Evolutionary conservation across 495 filamentous ascomycete genomes (phyloP), one percentile per base, ranked within the genome.

Genomic region (Penicillium antarcticum): DNA sequence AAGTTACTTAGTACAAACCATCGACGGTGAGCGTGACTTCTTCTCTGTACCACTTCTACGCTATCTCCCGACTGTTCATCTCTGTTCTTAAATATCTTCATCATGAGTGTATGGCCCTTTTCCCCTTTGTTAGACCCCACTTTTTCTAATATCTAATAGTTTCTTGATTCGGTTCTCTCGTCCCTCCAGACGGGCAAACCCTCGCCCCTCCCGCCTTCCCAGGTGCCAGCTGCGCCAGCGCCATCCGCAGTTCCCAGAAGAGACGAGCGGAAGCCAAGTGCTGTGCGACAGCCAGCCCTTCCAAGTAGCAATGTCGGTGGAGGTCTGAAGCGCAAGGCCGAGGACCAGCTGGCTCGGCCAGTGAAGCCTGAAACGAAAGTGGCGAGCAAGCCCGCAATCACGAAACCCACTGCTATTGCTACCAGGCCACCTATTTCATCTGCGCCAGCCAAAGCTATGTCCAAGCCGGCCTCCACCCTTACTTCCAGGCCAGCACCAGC

Each of bases 161-260:
- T 81, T 51, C 75, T 84, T 58, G 80, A 80, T 59, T 83, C 80
- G 18, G 71, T 82, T 23, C 72, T 82, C 47, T 74, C 79, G 51
- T 80, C 77, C 31, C 72, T 83, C 34, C 70, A 74, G 61, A 73
- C 73, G 62, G 77, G 71, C 37, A 69, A 69, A 40, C 67, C 68
- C 36, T 47, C 70, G 32, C 65, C 61, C 29, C 45, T 61, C 14
- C 63, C 67, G 13, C 53, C 68, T 16, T 56, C 67, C 29, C 57
- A 60, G 16, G 60, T 63, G 38, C 60, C 74, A 44, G 57, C 63
- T 14, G 26, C 65, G 36, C 58, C 63, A 11, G 49, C 54, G 19
- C 52, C 69, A 14, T 58, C 70, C n/a, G 51, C 64, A 6, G 55
- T 40, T 4, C 16, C 54, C 1, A 75, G 62, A 48, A 46, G 63